Evolutionary conservation across 176 grass and related monocot species (phyloP).

Genomic region (Bonia amplexicaulis): DNA sequence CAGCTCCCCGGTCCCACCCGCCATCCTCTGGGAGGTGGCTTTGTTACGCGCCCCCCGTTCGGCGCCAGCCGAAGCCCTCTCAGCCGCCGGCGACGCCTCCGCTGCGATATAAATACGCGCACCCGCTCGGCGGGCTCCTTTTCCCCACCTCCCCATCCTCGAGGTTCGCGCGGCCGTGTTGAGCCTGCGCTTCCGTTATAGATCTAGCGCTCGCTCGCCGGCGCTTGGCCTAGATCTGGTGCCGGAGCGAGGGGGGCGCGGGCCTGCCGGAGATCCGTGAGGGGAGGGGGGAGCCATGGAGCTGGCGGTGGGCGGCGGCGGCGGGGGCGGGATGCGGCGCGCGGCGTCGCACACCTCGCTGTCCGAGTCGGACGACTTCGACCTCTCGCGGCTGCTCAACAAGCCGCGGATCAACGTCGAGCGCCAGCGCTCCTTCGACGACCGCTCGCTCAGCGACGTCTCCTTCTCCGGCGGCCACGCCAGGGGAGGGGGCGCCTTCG

Average conservation of each 20-base stretch:
- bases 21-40: not conserved
- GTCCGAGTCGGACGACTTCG: constrained; percentile 59
- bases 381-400: constrained; percentile 58
- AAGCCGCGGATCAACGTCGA: constrained; percentile 66
- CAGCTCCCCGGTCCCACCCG: not conserved
- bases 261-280: not conserved
- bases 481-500: constrained; percentile 22
- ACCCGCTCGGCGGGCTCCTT: not conserved
- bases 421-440: constrained; percentile 72
- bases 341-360: constrained; percentile 55
- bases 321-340: constrained; percentile 35
- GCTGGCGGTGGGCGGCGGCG: not conserved
- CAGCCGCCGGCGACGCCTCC: not conserved
- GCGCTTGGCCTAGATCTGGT: constrained; percentile 37
- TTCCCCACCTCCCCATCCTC: not conserved
- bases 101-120: not conserved
- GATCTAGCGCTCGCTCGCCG: constrained; percentile 45
- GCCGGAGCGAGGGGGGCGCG: not conserved
- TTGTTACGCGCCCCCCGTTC: not conserved
- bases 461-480: constrained; percentile 47
- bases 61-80: not conserved
- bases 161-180: constrained; percentile 45
- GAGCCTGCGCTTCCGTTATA: not conserved
- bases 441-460: constrained; percentile 68
- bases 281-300: constrained; percentile 26